These are phyloP conservation scores for Pythium rhizo-oryzae DNA, from an alignment of 352 stramenopile genomes.

Conservation along the genomic window DNA sequence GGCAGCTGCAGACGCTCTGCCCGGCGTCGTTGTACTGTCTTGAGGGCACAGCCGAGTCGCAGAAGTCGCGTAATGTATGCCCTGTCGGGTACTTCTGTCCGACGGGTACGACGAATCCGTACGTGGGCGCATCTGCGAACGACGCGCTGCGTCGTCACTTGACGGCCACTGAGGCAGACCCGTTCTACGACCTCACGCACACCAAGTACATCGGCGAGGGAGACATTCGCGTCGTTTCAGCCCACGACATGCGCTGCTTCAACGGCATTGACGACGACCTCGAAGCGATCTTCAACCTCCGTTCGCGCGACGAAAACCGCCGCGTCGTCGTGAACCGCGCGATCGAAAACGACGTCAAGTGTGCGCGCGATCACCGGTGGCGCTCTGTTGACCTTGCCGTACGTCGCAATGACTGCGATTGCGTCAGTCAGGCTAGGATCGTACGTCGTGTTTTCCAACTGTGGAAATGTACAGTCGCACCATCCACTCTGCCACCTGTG, in stretches of 20 bases:
- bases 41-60: constrained; percentile 83
- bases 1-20: constrained; percentile 91
- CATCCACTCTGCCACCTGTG: constrained; percentile 29
- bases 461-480: constrained; percentile 91
- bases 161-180: constrained; percentile 58
- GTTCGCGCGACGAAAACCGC: constrained; percentile 2
- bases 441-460: constrained; percentile 92
- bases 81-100: constrained; percentile 95
- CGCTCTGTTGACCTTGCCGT: constrained; percentile 85
- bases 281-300: constrained; percentile 48
- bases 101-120: constrained; percentile 90
- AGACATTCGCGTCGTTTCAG: constrained; percentile 83
- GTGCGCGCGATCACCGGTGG: constrained; percentile 95
- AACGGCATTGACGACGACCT: constrained; percentile 87
- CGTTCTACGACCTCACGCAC: constrained; percentile 70
- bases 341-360: constrained; percentile 77
- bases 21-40: constrained; percentile 88
- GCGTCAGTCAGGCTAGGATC: constrained; percentile 83
- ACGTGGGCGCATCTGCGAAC: constrained; percentile 87
- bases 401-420: constrained; percentile 92
- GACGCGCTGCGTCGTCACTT: constrained; percentile 88
- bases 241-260: constrained; percentile 92
- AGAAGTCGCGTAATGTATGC: constrained; percentile 81
- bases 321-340: constrained; percentile 59
- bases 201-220: constrained; percentile 92